A percentile compares a stretch with the other conserved stretches of the same genome.
These are phyloP conservation scores for Balamuthia mandrillaris DNA, from an alignment of 208 protist species.

Conservation along the genomic window DNA sequence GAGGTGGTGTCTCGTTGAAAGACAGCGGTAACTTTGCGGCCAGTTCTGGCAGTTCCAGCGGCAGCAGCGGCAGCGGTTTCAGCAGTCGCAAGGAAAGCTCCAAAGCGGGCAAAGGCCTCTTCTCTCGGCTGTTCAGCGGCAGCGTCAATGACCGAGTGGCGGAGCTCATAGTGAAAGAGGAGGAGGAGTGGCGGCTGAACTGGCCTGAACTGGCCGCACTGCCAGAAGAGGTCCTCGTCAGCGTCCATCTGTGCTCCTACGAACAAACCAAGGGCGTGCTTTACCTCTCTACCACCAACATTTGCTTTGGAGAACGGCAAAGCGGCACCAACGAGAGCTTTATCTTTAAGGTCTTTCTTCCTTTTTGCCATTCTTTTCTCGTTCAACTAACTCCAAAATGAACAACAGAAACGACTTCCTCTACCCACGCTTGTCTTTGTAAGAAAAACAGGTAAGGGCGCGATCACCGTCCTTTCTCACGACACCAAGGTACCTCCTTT, in stretches of 20 bases:
- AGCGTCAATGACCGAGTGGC: too few relatives aligned
- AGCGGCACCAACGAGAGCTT: not conserved
- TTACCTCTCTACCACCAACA: not conserved
- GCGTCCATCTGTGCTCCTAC: not conserved
- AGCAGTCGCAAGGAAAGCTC: too few relatives aligned
- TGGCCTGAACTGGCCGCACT: too few relatives aligned
- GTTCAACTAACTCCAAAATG: not conserved
- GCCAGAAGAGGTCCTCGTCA: too few relatives aligned
- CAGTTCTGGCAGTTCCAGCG: too few relatives aligned
- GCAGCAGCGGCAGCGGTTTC: too few relatives aligned
- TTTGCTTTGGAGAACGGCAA: not conserved
- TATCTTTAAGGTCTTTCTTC: not conserved
- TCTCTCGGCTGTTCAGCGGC: too few relatives aligned
- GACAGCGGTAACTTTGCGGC: too few relatives aligned
- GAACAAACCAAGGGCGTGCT: not conserved
- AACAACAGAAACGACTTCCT: not conserved
- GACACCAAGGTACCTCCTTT: not conserved
- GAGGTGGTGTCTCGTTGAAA: too few relatives aligned
- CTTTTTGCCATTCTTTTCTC: not conserved
- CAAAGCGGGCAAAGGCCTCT: too few relatives aligned
- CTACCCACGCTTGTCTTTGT: not conserved
- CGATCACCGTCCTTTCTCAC: not conserved
- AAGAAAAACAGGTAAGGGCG: not conserved
- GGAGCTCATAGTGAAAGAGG: too few relatives aligned
- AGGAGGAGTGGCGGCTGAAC: too few relatives aligned